Percentiles rank a stretch among this genome's conserved stretches.
phyloP scores from a whole-genome alignment of 1,284 basidiomycete species.

The Cryptococcus deneoformans region DNA sequence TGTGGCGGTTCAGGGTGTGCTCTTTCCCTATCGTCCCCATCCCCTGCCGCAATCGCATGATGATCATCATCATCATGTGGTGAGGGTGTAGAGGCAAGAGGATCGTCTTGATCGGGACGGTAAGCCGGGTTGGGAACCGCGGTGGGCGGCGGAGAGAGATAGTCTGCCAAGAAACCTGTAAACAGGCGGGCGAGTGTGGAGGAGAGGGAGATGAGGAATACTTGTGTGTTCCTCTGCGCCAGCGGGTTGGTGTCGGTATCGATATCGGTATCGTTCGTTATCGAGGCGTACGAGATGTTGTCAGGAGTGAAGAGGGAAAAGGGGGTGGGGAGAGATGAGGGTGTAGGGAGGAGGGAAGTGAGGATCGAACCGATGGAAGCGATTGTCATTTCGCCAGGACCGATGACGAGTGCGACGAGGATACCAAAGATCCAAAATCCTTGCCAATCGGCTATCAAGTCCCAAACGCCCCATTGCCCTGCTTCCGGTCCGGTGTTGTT shows the following conservation, averaged over 20 bases:
- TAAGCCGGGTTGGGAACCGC: constrained; percentile 28
- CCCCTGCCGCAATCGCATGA: no score
- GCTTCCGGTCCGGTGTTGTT: constrained; percentile 22
- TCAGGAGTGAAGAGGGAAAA: constrained; percentile 7
- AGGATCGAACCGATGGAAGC: constrained; percentile 49
- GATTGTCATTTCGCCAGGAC: constrained; percentile 48
- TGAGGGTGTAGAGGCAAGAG: background rate
- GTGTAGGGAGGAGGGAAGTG: constrained; percentile 41
- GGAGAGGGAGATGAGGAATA: constrained; percentile 44
- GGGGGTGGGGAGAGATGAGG: constrained; percentile 2
- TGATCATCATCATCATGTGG: no score
- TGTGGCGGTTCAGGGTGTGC: constrained; percentile 13
- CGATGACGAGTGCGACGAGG: constrained; percentile 42
- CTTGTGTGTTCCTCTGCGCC: constrained; percentile 46
- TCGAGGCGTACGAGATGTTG: background rate
- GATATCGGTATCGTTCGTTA: no score
- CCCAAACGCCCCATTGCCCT: constrained; percentile 36
- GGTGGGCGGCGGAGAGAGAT: constrained; percentile 36
- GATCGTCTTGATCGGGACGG: constrained; percentile 11
- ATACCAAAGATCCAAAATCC: constrained; percentile 49
- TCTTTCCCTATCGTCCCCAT: no score
- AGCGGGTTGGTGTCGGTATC: constrained; percentile 20
- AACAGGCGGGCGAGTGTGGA: constrained; percentile 44
- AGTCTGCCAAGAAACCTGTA: constrained; percentile 45
- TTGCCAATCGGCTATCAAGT: constrained; percentile 35